A percentile compares a stretch with the other conserved stretches of the same genome.
These are phyloP conservation scores for Polygonum maritimum DNA, from an alignment of 148 eudicot genomes.

Conservation along the genomic window DNA sequence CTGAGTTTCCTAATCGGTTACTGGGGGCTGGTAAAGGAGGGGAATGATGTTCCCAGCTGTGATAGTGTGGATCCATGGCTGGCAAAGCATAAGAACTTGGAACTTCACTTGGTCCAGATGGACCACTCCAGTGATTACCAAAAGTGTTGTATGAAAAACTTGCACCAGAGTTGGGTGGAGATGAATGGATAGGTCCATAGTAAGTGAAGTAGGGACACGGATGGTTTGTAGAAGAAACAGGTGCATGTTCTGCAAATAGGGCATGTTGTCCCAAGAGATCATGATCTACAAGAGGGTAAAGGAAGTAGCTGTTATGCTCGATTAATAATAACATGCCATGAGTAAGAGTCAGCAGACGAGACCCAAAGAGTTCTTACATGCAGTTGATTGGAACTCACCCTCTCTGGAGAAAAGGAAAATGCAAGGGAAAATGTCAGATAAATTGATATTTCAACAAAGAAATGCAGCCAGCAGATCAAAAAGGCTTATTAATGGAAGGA, in stretches of 20 bases:
- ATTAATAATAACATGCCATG: not conserved
- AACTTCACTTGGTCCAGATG: conserved; percentile 50
- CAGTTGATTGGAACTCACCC: conserved; percentile 50
- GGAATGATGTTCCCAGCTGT: conserved; percentile 60
- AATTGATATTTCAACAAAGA: not conserved
- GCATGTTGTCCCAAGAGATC: conserved; percentile 76
- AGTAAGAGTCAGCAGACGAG: not conserved
- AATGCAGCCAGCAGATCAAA: not conserved
- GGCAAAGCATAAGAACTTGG: conserved; percentile 62
- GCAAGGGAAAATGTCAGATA: not conserved
- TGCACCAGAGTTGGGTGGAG: conserved; percentile 46
- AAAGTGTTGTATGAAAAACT: conserved; percentile 48
- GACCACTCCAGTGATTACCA: conserved; percentile 63
- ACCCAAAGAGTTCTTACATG: conserved; percentile 46
- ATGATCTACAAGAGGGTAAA: conserved; percentile 46
- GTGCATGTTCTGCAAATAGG: conserved; percentile 65
- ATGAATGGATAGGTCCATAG: conserved; percentile 63
- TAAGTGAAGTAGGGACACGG: conserved; percentile 85
- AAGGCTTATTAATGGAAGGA: conserved; percentile 1
- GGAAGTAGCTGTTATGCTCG: not conserved
- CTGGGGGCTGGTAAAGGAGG: conserved; percentile 36
- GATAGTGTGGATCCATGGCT: conserved; percentile 65
- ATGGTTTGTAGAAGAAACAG: conserved; percentile 66
- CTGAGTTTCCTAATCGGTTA: conserved; percentile 46
- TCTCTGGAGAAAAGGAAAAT: conserved; percentile 41